Percentiles rank a stretch among this genome's conserved stretches.
phyloP scores from a whole-genome alignment of 1,139 yeast species.

The Geotrichum histeridarum region DNA sequence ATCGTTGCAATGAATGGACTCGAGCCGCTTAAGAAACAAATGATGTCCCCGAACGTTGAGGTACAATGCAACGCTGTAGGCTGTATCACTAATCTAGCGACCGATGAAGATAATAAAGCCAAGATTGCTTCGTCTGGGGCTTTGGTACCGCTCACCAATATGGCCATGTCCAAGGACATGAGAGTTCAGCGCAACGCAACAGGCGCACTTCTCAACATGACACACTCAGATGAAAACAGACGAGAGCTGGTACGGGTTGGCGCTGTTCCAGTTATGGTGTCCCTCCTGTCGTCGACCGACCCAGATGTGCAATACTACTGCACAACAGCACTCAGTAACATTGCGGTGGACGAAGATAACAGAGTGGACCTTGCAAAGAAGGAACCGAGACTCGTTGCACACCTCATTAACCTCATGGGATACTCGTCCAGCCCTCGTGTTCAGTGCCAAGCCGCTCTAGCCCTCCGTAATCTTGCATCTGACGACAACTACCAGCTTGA shows the following conservation, averaged over 20 bases:
- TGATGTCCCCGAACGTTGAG: conserved; percentile 95
- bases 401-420: conserved; percentile 86
- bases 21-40: conserved; percentile 91
- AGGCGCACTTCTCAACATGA: conserved; percentile 95
- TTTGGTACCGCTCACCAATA: conserved; percentile 81
- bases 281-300: conserved; percentile 77
- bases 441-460: conserved; percentile 97
- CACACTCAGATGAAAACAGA: conserved; percentile 94
- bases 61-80: conserved; percentile 99
- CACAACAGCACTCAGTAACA: conserved; percentile 93
- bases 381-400: conserved; percentile 85
- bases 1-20: conserved; percentile 98
- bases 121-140: conserved; percentile 98
- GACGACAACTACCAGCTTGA: conserved; percentile 90
- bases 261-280: conserved; percentile 92
- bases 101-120: conserved; percentile 96
- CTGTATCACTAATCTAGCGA: conserved; percentile 94
- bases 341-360: conserved; percentile 92
- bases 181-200: conserved; percentile 98
- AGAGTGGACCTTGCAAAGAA: conserved; percentile 84
- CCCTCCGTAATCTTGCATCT: conserved; percentile 89
- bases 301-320: conserved; percentile 98
- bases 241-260: conserved; percentile 96
- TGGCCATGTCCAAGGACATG: conserved; percentile 89
- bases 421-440: conserved; percentile 82